A percentile compares a stretch with the other conserved stretches of the same genome.
These are phyloP conservation scores for Orobanche coerulescens DNA, from an alignment of 257 asterid genomes.

Conservation along the genomic window DNA sequence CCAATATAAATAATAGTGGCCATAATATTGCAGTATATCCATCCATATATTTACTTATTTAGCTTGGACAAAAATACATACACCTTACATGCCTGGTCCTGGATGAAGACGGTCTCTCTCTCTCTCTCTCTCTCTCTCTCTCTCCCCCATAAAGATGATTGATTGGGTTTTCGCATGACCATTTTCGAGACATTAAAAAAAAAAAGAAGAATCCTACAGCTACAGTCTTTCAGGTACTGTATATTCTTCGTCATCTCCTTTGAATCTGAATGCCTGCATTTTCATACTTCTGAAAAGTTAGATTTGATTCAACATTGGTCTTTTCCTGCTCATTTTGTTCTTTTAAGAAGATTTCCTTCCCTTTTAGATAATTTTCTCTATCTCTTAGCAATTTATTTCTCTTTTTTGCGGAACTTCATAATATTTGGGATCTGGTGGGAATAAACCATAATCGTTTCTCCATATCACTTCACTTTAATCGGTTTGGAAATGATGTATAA, in stretches of 20 bases:
- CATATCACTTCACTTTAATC: conserved; percentile 5
- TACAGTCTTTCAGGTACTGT: conserved; percentile 24
- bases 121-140: conserved; percentile 15
- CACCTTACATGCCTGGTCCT: not conserved
- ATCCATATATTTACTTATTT: no score
- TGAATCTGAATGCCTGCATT: conserved; percentile 23
- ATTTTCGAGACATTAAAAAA: conserved; percentile 30
- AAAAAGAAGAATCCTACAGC: conserved; percentile 13
- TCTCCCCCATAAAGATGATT: conserved; percentile 15
- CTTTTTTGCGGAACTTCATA: not conserved
- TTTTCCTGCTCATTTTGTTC: conserved; percentile 1
- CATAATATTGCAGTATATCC: not conserved
- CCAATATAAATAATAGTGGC: not conserved
- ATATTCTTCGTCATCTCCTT: conserved; percentile 15
- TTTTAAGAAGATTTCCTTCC: conserved; percentile 3
- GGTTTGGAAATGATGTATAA: not conserved
- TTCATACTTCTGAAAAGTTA: not conserved
- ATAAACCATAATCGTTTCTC: not conserved
- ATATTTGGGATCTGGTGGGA: conserved; percentile 26
- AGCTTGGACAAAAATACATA: not conserved
- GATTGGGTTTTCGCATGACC: conserved; percentile 26
- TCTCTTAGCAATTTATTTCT: not conserved
- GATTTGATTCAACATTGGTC: conserved; percentile 13
- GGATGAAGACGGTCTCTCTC: conserved; percentile 18
- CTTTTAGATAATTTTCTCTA: conserved; percentile 25